These are phyloP conservation scores for Suhomyces wounanorum DNA, from an alignment of 1,139 yeast genomes.

Conservation along the genomic window DNA sequence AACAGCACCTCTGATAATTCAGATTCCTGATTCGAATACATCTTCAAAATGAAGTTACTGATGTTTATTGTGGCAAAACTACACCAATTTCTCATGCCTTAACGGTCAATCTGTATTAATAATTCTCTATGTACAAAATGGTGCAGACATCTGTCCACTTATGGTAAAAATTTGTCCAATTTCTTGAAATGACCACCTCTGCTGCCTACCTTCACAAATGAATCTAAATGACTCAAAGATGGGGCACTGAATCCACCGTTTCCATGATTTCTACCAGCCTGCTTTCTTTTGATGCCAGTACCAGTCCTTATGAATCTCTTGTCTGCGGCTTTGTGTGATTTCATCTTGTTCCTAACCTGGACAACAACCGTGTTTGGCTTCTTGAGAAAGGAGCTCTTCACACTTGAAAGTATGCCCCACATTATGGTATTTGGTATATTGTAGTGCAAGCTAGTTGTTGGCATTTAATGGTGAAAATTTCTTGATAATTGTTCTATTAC, in stretches of 20 bases:
- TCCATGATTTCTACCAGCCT: conserved; percentile 90
- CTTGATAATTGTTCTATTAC: conserved; percentile 1
- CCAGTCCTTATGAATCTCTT: conserved; percentile 35
- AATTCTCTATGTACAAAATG: conserved; percentile 1
- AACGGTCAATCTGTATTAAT: background rate
- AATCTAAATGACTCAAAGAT: conserved; percentile 62
- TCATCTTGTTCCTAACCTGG: conserved; percentile 54
- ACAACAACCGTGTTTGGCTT: conserved; percentile 22
- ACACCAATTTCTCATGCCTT: background rate
- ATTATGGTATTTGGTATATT: conserved; percentile 2
- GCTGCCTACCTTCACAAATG: conserved; percentile 58
- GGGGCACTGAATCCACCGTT: conserved; percentile 83
- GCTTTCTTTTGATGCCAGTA: conserved; percentile 55
- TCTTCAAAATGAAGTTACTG: no score
- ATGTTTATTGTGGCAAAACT: background rate
- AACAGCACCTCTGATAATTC: no score
- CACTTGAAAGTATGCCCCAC: conserved; percentile 13
- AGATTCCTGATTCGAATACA: no score
- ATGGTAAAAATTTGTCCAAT: conserved; percentile 37
- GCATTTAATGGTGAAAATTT: conserved; percentile 5
- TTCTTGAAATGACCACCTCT: conserved; percentile 55
- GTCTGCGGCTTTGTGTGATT: conserved; percentile 76
- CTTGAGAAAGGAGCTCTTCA: conserved; percentile 8
- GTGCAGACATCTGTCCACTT: background rate
- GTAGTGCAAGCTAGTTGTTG: background rate